Percentiles rank a stretch among this genome's conserved stretches.
Conservation (phyloP, 768 basidiomycete species). For the Cystobasidium tubakii region DNA sequence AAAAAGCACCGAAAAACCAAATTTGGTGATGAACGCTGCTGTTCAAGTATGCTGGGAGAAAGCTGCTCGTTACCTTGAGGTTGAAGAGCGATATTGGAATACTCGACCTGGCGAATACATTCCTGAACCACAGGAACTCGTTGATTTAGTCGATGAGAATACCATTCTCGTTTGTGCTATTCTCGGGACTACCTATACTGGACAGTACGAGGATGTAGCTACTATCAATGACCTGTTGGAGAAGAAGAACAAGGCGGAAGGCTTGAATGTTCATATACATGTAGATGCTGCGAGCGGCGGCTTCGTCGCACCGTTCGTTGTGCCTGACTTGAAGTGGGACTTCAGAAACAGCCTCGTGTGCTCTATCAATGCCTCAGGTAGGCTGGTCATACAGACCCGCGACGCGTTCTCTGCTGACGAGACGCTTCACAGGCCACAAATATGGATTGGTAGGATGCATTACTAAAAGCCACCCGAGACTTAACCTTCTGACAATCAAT, state of each 20-base stretch:
- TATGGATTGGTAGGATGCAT: slow-evolving; percentile 35
- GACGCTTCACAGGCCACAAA: slow-evolving; percentile 44
- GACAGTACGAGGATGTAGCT: slow-evolving; percentile 44
- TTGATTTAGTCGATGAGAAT: slow-evolving; percentile 49
- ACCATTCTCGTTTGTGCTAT: slow-evolving; percentile 47
- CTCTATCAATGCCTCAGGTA: slow-evolving; percentile 48
- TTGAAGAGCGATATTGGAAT: slow-evolving; percentile 49
- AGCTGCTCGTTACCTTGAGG: slow-evolving; percentile 42
- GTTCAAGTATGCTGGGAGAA: slow-evolving; percentile 49
- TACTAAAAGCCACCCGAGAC: neutral
- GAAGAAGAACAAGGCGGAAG: slow-evolving; percentile 45
- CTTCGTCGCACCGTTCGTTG: slow-evolving; percentile 44
- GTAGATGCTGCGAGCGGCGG: slow-evolving; percentile 45
- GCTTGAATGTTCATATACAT: slow-evolving; percentile 47
- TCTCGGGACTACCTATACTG: slow-evolving; percentile 43
- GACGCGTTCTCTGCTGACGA: too few species aligned
- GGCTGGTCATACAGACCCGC: neutral
- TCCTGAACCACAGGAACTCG: slow-evolving; percentile 48
- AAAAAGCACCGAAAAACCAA: slow-evolving; percentile 43
- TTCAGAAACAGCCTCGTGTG: slow-evolving; percentile 48
- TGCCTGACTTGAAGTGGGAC: slow-evolving; percentile 49
- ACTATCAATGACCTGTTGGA: slow-evolving; percentile 44
- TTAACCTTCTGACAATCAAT: neutral
- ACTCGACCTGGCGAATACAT: slow-evolving; percentile 45
- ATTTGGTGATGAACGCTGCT: slow-evolving; percentile 47